Conservation (phyloP, 305 asterid genomes). For the Ilex paraguariensis region DNA sequence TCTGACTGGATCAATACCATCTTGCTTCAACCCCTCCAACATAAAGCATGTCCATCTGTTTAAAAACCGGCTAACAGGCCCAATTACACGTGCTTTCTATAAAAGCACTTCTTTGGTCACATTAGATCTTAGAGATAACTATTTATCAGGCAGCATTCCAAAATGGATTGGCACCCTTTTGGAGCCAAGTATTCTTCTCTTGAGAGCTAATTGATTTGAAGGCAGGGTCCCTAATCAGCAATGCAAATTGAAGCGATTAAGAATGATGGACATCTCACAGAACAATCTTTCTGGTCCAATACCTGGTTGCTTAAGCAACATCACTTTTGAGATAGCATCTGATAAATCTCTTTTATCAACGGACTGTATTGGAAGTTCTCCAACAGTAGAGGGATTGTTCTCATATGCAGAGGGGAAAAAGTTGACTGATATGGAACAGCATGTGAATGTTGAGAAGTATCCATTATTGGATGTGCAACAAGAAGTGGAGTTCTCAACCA, state of each 20-base stretch:
- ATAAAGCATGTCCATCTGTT: conserved; percentile 5
- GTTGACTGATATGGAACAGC: too few relatives aligned
- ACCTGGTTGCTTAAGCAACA: conserved; percentile 10
- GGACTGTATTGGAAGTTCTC: rapidly evolving
- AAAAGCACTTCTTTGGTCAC: neutral
- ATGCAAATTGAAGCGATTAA: conserved; percentile 4
- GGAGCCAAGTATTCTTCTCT: conserved; percentile 11
- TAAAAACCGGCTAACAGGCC: conserved; percentile 10
- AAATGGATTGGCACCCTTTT: neutral
- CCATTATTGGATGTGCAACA: neutral
- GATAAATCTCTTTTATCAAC: neutral
- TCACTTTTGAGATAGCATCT: neutral
- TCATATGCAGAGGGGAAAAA: too few relatives aligned
- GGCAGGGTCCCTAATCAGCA: conserved; percentile 13
- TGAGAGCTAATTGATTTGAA: conserved; percentile 4
- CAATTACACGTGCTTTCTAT: conserved; percentile 3
- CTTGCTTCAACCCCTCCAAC: conserved; percentile 5
- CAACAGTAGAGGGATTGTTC: too few relatives aligned
- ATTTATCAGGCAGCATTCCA: neutral
- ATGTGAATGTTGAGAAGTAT: neutral
- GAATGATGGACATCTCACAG: conserved; percentile 17
- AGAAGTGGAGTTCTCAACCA: conserved; percentile 17
- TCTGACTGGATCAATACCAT: conserved; percentile 7
- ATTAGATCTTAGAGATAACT: conserved; percentile 12
- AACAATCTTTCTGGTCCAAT: conserved; percentile 14